A percentile compares a stretch with the other conserved stretches of the same genome.
Evolutionary conservation across 371 early-diverging fungal genomes (phyloP).

Genomic region (Mucor sp.): DNA sequence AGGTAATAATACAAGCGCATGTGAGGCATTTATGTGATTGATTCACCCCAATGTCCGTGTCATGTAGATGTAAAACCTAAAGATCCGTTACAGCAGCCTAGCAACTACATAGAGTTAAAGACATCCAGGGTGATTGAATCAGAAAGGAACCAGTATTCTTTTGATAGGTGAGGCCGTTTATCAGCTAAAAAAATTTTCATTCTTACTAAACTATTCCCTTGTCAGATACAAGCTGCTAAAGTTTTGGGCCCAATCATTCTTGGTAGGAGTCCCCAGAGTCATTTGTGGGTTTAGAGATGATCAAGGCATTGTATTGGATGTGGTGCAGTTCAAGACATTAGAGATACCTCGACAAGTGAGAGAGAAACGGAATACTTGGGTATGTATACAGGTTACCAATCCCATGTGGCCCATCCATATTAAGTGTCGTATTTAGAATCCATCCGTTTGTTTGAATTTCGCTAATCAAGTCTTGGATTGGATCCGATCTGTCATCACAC

Average conservation of each 20-base stretch:
- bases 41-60: not conserved
- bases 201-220: not conserved
- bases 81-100: conserved; percentile 39
- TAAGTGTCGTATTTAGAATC: conserved; percentile 29
- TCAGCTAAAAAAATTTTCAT: not conserved
- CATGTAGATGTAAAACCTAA: conserved; percentile 39
- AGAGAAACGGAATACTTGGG: conserved; percentile 63
- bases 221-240: conserved; percentile 80
- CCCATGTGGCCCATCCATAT: not conserved
- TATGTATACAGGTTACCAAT: conserved; percentile 17
- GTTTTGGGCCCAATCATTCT: conserved; percentile 92
- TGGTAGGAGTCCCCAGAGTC: conserved; percentile 83
- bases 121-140: conserved; percentile 73
- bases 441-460: conserved; percentile 55
- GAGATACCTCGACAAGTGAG: conserved; percentile 84
- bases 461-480: conserved; percentile 47
- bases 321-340: conserved; percentile 71
- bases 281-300: conserved; percentile 89
- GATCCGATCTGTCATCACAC: conserved; percentile 32
- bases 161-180: conserved; percentile 58
- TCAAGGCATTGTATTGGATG: conserved; percentile 54
- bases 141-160: conserved; percentile 51
- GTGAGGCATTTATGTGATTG: not conserved
- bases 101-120: conserved; percentile 85
- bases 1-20: conserved; percentile 25